Base-by-base conservation (phyloP, 768 basidiomycete species). In the Xerocomus brunneocitrinus region DNA sequence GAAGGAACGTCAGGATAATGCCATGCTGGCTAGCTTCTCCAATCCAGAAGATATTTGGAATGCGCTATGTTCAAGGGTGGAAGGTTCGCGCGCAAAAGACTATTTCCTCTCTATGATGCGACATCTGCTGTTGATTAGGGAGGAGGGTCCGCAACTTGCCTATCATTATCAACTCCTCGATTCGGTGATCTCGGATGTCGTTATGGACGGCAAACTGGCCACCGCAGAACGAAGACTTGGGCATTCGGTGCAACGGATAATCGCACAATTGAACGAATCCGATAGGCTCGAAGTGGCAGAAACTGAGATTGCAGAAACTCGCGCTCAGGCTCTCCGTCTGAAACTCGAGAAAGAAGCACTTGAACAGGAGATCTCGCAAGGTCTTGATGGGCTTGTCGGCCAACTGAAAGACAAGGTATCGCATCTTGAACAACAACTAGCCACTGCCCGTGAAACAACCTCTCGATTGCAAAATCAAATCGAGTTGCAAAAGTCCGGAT, bases 41-140 rank as follows among this genome's bases (percentile, higher is more conserved):
- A 84, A 87, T 55, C 87, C 91, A 16, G 81, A 87, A 62, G 94
- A 98, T 64, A 85, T 98, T 31, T 95, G 89, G 74, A 82, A 85
- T 49, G 88, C 89, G 3, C 77, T 99, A 44, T 79, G 80, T 57
- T 72, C 81, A n/a, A 86, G 81, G 66, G 85, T 87, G n/a, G 77
- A 84, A 55, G 86, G 87, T 40, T 84, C 88, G 13, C 83, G 82
- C 54, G 93, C 94, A 6, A 77, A 79, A 59, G 85, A 89, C 57
- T 85, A 95, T 67, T 89, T 99, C 67, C 74, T 95, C 39, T 91
- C 91, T n/a, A 88, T 93, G 70, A 82, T 98, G 80, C 92, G 93
- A 65, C 94, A 98, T 70, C 69, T 99, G 52, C 77, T 98, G 19
- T 81, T 98, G 59, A 89, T 98, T 59, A 82, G 88, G 50, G 89